Evolutionary conservation across 2,329 filamentous ascomycete genomes (phyloP).

Genomic region (Paraphaeosphaeria sporulosa): DNA sequence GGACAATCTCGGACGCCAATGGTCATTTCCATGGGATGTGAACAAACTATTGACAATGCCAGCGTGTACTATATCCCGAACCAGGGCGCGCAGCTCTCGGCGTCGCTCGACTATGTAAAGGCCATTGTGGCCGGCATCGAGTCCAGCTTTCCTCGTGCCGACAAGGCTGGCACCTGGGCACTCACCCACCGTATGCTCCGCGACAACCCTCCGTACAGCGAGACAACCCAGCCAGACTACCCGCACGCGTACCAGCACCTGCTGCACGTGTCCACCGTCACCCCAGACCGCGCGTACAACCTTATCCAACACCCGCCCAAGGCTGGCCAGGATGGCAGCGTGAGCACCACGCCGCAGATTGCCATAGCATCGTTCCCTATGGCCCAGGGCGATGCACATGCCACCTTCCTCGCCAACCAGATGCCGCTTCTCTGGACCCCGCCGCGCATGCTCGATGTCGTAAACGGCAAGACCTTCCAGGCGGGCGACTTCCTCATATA

Average conservation of each 20-base stretch:
- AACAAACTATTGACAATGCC: neutral
- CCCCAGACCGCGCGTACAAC: conserved; percentile 30
- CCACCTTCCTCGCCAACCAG: conserved; percentile 27
- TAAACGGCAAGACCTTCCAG: conserved; percentile 30
- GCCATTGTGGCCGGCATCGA: conserved; percentile 39
- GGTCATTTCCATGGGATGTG: no score
- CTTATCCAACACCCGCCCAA: conserved; percentile 30
- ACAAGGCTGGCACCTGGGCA: conserved; percentile 31
- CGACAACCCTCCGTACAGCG: conserved; percentile 32
- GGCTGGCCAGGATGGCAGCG: neutral
- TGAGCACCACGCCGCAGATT: conserved; percentile 2
- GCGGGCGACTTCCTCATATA: conserved; percentile 35
- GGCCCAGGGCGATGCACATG: conserved; percentile 32
- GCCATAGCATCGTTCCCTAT: conserved; percentile 34
- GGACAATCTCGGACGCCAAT: no score
- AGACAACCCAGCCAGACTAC: conserved; percentile 26
- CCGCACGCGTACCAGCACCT: conserved; percentile 40
- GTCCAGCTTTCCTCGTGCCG: conserved; percentile 30
- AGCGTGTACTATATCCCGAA: conserved; percentile 47
- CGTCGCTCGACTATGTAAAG: conserved; percentile 29
- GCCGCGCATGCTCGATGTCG: conserved; percentile 32
- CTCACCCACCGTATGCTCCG: conserved; percentile 46
- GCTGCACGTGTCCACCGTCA: conserved; percentile 35
- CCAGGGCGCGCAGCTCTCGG: conserved; percentile 30
- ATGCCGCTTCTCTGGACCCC: conserved; percentile 38